Base-by-base conservation (phyloP, 495 filamentous ascomycete species). In the Amniculicola lignicola region DNA sequence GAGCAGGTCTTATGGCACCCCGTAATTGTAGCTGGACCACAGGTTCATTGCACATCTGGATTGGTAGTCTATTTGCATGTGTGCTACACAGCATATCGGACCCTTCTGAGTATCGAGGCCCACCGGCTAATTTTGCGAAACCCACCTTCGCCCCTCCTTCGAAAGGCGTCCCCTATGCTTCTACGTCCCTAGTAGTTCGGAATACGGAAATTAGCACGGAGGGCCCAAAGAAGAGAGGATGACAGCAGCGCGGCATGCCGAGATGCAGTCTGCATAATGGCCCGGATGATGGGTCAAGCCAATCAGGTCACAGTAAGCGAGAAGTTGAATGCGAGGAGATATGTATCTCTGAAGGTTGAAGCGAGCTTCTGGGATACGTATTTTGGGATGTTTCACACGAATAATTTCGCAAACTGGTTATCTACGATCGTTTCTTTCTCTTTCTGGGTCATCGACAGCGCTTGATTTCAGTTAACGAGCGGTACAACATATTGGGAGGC, bases 51-150 rank as follows among this genome's bases (percentile, higher is more conserved):
- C 29, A 33, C n/a, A 7, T 7, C n/a, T 33, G 7, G 29, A 33
- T n/a, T 33, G 29, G 7, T 33, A n/a, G n/a, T 33, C 29, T 7
- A 7, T 33, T n/a, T 7, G n/a, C 29, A 33, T 33, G 29, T 33
- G 7, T n/a, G 29, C 7, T 6, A 18, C 19, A 19, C 37, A 40
- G 37, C 16, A 40, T n/a, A n/a, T n/a, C n/a, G n/a, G n/a, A n/a
- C n/a, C 21, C 28, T 29, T 14, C 7, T 19, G 14, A 42, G 10
- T 49, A 42, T 49, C 33, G 18, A 49, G 33, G 29, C 49, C 57
- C 49, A 54, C 56, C 49, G 57, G 49, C 35, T 60, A 60, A 49
- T 41, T 16, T 25, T 49, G 31, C 57, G 54, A n/a, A 44, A 50
- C 24, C 25, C 2, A 35, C 4, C 11, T 16, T 25, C 25, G 33